Conservation (phyloP, 140 eudicot species). For the Bidens hawaiensis region DNA sequence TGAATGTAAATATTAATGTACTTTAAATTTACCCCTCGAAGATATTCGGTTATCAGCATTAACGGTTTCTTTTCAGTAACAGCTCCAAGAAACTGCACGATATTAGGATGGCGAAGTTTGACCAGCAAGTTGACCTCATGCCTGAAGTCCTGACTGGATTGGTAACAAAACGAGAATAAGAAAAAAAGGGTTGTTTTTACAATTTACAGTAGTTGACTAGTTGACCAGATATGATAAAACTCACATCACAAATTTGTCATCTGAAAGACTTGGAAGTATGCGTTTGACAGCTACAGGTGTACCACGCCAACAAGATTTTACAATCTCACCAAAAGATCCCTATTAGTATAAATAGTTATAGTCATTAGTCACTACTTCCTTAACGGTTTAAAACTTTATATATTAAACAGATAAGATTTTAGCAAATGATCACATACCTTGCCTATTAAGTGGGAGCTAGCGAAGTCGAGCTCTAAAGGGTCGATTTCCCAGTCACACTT, state of each 20-base stretch:
- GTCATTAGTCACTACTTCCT: neutral
- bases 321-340: slow-evolving; percentile 97
- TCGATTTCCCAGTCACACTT: slow-evolving; percentile 99
- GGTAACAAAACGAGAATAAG: slow-evolving; percentile 18
- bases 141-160: slow-evolving; percentile 92
- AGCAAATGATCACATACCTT: slow-evolving; percentile 57
- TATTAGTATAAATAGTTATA: slow-evolving; percentile 20
- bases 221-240: slow-evolving; percentile 15
- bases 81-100: slow-evolving; percentile 99
- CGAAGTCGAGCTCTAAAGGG: slow-evolving; percentile 83
- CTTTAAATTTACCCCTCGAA: slow-evolving; percentile 69
- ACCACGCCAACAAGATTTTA: slow-evolving; percentile 95
- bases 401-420: neutral
- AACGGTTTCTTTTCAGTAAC: slow-evolving; percentile 91
- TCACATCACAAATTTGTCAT: slow-evolving; percentile 92
- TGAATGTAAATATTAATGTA: neutral
- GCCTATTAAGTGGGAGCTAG: slow-evolving; percentile 72
- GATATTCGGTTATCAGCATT: slow-evolving; percentile 87
- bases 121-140: slow-evolving; percentile 98
- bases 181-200: neutral
- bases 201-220: slow-evolving; percentile 10
- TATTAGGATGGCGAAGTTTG: slow-evolving; percentile 99
- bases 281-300: slow-evolving; percentile 98
- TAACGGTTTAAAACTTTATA: neutral
- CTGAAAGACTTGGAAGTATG: slow-evolving; percentile 94